A percentile compares a stretch with the other conserved stretches of the same genome.
These are phyloP conservation scores for Nothomitra cinnamomea DNA, from an alignment of 2,329 filamentous ascomycete genomes.

Conservation along the genomic window DNA sequence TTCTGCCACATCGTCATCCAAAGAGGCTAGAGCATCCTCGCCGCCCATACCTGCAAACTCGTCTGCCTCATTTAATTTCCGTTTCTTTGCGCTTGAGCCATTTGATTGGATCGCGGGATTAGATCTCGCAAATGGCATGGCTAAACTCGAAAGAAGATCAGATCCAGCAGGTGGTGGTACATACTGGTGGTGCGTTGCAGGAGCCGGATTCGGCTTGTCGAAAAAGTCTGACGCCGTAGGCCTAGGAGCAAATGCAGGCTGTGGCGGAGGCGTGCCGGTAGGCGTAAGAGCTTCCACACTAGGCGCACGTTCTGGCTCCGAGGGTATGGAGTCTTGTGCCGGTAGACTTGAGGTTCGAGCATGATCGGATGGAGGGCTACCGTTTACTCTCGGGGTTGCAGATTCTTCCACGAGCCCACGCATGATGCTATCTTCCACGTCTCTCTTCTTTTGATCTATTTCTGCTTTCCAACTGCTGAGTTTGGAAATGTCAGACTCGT, in stretches of 20 bases:
- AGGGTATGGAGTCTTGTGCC: conserved; percentile 5
- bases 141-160: conserved; percentile 23
- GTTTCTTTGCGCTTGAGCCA: conserved; percentile 25
- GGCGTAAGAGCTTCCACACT: conserved; percentile 78
- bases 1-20: conserved; percentile 45
- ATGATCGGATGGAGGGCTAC: conserved; percentile 13
- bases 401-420: conserved; percentile 53
- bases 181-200: conserved; percentile 2
- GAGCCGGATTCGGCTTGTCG: conserved; percentile 1
- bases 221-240: conserved; percentile 23
- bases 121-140: conserved; percentile 14
- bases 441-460: conserved; percentile 67
- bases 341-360: neutral
- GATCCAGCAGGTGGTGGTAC: conserved; percentile 16
- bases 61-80: conserved; percentile 29
- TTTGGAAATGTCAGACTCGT: conserved; percentile 48
- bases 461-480: conserved; percentile 49
- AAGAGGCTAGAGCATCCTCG: conserved; percentile 33
- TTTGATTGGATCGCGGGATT: conserved; percentile 11
- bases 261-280: conserved; percentile 17
- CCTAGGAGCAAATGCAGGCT: conserved; percentile 20
- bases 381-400: conserved; percentile 24
- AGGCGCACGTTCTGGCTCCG: conserved; percentile 50
- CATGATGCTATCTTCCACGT: conserved; percentile 86
- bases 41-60: conserved; percentile 27